Conservation (phyloP, 2,329 filamentous ascomycete species). For the Penicillium polonicum region DNA sequence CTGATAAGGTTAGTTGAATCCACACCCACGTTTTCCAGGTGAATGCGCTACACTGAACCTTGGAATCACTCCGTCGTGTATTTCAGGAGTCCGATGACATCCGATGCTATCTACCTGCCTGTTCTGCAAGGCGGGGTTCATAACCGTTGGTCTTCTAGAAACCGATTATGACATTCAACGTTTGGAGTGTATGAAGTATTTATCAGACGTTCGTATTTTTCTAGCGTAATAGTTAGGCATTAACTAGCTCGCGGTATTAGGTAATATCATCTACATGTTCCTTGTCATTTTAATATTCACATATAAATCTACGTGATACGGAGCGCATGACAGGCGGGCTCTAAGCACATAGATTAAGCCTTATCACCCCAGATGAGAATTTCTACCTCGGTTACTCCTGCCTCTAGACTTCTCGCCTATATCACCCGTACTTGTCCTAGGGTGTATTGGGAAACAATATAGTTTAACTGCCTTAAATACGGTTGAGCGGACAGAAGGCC, state of each 20-base stretch:
- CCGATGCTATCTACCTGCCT: neutral
- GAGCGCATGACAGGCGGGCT: neutral
- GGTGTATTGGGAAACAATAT: too few relatives aligned
- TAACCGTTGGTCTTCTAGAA: neutral
- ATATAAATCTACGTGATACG: neutral
- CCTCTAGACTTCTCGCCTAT: neutral
- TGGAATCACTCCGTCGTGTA: neutral
- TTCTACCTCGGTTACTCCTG: neutral
- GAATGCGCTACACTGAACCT: neutral
- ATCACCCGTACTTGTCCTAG: neutral
- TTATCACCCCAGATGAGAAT: neutral
- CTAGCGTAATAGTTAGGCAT: neutral
- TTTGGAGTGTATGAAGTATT: neutral
- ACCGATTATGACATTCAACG: too few relatives aligned
- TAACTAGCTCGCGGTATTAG: neutral
- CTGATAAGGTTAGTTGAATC: neutral
- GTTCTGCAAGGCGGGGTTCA: neutral
- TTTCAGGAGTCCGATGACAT: neutral
- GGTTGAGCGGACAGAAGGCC: too few relatives aligned
- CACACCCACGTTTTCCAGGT: neutral
- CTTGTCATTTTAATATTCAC: too few relatives aligned
- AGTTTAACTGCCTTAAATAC: too few relatives aligned
- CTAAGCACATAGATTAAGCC: neutral
- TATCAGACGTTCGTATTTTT: constrained; percentile 26
- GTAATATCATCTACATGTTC: too few relatives aligned